Evolutionary conservation across 73 alveolate species (phyloP).

Genomic region (Tetrahymena elliotti): DNA sequence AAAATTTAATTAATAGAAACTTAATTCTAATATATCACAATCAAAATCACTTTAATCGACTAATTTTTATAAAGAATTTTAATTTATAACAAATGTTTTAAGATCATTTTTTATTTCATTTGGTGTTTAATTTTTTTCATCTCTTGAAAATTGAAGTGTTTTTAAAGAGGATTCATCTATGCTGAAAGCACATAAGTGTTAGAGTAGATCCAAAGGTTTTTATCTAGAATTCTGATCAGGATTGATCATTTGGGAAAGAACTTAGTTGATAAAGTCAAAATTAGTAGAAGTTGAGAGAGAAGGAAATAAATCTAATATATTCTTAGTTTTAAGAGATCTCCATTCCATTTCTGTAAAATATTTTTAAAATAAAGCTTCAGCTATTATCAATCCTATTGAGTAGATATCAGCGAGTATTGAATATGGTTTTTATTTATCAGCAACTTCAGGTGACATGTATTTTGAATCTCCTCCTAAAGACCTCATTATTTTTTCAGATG

Average conservation of each 20-base stretch:
- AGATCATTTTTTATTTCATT: neutral
- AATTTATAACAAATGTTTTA: no score
- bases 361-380: neutral
- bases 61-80: no score
- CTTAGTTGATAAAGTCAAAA: neutral
- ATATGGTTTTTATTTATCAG: neutral
- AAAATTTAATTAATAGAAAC: neutral
- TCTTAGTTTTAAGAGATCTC: neutral
- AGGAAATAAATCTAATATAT: neutral
- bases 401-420: neutral
- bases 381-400: neutral
- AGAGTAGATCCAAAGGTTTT: neutral
- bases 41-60: neutral
- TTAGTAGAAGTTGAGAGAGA: neutral
- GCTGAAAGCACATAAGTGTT: neutral
- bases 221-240: neutral
- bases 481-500: neutral
- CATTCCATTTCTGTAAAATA: neutral
- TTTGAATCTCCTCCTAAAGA: neutral
- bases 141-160: neutral
- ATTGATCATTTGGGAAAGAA: neutral
- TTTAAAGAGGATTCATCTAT: neutral
- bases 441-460: neutral
- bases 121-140: no score
- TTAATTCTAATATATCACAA: neutral